Evolutionary conservation across 2,329 filamentous ascomycete genomes (phyloP), one percentile per base, ranked within the genome.

Genomic region (Ophiostoma ips): DNA sequence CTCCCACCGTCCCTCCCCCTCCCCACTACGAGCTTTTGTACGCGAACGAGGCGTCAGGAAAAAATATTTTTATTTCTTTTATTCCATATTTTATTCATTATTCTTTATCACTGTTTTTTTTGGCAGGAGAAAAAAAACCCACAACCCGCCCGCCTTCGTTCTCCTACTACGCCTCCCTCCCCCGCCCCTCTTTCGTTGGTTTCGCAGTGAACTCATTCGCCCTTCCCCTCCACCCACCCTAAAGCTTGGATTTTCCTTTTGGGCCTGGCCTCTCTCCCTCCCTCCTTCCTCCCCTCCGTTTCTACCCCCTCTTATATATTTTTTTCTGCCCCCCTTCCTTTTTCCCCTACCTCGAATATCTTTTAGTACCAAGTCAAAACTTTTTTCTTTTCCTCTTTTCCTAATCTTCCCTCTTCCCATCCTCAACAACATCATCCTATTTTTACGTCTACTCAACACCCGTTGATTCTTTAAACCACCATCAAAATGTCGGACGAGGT

Each of bases 401-500:
- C 30, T n/a, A 21, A 16, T 30, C 40, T 28, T 21, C 28, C 21
- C 8, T 8, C n/a, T 18, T 41, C 24, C 18, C 57, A 55, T 52
- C 56, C 33, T 53, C 53, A 53, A 64, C 60, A 56, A 30, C 40
- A 28, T 24, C 62, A 52, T 65, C 59, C 21, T 15, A 40, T 41
- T 41, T 48, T 21, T 24, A 46, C 46, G n/a, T 48, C 46, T 44
- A 47, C 46, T 51, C 49, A 49, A 16, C 59, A 52, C 56, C 57
- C 58, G 51, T 55, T 54, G 58, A 59, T 56, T 52, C 54, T 58
- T 21, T 9, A 21, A 43, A 60, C 69, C 66, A 65, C 64, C 64
- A 64, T 71, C 73, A 76, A 67, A 62, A 79, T 79, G 76, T 66
- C 75, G 61, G 74, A 77, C 57, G 73, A 67, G 57, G 74, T 77